Evolutionary conservation across 306 rosid genomes (phyloP).

Genomic region (Prunus mongolica): DNA sequence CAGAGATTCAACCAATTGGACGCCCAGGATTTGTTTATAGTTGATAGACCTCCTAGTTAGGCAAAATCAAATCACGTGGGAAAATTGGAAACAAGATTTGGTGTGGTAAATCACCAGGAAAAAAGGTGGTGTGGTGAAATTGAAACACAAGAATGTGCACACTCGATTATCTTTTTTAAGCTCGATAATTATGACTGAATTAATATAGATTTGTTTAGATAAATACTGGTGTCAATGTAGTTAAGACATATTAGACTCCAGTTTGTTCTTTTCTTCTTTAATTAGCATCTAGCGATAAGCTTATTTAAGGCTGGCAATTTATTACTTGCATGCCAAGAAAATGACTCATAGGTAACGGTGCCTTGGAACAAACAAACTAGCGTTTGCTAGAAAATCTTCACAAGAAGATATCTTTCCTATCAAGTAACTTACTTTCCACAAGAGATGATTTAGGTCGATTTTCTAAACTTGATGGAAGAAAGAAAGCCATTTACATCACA

Average conservation of each 20-base stretch:
- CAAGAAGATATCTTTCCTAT: not conserved
- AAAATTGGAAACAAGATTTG: not conserved
- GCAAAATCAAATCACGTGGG: too few relatives aligned
- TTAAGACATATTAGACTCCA: not conserved
- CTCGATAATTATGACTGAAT: not conserved
- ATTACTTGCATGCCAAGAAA: slow-evolving; percentile 5
- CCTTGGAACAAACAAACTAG: too few relatives aligned
- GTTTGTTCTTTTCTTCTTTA: too few relatives aligned
- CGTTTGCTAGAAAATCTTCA: not conserved
- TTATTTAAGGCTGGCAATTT: not conserved
- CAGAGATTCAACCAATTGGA: not conserved
- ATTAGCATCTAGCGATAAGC: not conserved
- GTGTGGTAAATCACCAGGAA: not conserved
- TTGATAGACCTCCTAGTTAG: not conserved
- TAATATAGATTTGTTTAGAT: not conserved
- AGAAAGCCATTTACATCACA: not conserved
- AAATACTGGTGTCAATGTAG: not conserved
- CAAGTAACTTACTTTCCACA: not conserved
- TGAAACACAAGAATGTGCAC: not conserved
- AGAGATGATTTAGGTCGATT: too few relatives aligned
- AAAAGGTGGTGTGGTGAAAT: not conserved
- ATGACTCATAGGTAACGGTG: not conserved
- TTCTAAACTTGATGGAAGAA: too few relatives aligned
- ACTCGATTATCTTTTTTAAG: not conserved
- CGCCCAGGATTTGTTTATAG: not conserved